Percentiles rank a stretch among this genome's conserved stretches.
phyloP scores from a whole-genome alignment of 805 yeast genomes.

The Suhomyces faveliae region DNA sequence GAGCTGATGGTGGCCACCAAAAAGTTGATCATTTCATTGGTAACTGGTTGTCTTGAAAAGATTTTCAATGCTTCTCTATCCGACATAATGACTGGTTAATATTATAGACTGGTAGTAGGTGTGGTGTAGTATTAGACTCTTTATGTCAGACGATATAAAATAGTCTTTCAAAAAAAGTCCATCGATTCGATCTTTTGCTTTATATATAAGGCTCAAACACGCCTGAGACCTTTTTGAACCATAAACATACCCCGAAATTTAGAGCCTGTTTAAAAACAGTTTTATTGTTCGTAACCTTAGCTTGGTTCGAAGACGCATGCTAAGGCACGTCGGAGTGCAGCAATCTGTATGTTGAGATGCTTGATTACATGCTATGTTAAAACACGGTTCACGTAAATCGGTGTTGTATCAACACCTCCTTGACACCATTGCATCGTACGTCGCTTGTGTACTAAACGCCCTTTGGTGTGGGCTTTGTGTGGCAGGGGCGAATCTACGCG shows the following conservation, averaged over 20 bases:
- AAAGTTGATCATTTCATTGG: constrained; percentile 55
- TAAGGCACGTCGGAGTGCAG: not conserved
- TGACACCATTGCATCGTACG: not conserved
- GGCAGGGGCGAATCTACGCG: constrained; percentile 1
- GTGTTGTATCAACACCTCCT: not conserved
- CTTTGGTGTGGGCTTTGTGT: too few relatives aligned
- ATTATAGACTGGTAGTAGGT: not conserved
- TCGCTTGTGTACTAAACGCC: too few relatives aligned
- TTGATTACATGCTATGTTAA: constrained; percentile 1
- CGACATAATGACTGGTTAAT: constrained; percentile 16
- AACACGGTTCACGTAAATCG: not conserved
- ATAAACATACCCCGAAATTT: not conserved
- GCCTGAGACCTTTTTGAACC: not conserved
- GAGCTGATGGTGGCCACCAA: constrained; percentile 59
- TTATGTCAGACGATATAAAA: not conserved
- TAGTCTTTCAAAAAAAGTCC: too few relatives aligned
- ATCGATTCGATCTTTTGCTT: not conserved
- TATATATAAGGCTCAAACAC: not conserved
- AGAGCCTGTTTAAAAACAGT: not conserved
- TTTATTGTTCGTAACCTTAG: not conserved
- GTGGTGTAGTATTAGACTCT: too few relatives aligned
- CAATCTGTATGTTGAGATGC: not conserved
- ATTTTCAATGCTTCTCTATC: constrained; percentile 48
- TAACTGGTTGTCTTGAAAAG: constrained; percentile 56
- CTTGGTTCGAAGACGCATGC: not conserved